These are phyloP conservation scores for Fomitopsis betulina DNA, from an alignment of 1,284 basidiomycete species.

Conservation along the genomic window DNA sequence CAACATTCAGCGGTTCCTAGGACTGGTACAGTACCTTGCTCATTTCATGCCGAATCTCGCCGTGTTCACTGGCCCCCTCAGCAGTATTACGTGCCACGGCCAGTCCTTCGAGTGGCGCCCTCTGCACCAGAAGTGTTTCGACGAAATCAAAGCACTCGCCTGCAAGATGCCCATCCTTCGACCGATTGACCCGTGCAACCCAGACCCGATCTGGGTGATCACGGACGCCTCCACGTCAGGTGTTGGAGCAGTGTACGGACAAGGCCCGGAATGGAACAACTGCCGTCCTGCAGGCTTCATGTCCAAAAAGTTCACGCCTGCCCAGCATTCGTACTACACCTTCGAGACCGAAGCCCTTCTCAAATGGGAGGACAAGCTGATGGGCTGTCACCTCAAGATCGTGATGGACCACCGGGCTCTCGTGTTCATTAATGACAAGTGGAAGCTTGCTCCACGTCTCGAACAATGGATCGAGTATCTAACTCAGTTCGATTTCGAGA, in stretches of 20 bases:
- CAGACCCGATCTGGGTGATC: constrained; percentile 37
- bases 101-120: constrained; percentile 21
- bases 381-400: constrained; percentile 23
- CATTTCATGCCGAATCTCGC: constrained; percentile 31
- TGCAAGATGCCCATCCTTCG: constrained; percentile 25
- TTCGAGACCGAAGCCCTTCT: constrained; percentile 32
- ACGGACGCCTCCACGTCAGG: constrained; percentile 36
- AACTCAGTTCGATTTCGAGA: constrained; percentile 26
- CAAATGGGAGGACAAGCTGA: constrained; percentile 34
- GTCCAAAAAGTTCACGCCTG: constrained; percentile 34
- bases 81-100: constrained; percentile 11
- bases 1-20: constrained; percentile 37
- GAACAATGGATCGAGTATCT: constrained; percentile 33
- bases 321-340: constrained; percentile 33
- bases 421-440: constrained; percentile 28
- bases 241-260: constrained; percentile 33
- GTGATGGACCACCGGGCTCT: constrained; percentile 36
- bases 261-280: constrained; percentile 31
- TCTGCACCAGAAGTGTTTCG: constrained; percentile 31
- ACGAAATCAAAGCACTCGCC: constrained; percentile 30
- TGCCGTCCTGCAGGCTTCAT: constrained; percentile 35
- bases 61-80: constrained; percentile 22
- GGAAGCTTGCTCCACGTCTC: constrained; percentile 18
- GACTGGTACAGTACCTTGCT: constrained; percentile 35
- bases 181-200: constrained; percentile 26